Percentiles rank a stretch among this genome's conserved stretches.
These are phyloP conservation scores for Phytophthora sp. DNA, from an alignment of 352 stramenopile species.

Conservation along the genomic window DNA sequence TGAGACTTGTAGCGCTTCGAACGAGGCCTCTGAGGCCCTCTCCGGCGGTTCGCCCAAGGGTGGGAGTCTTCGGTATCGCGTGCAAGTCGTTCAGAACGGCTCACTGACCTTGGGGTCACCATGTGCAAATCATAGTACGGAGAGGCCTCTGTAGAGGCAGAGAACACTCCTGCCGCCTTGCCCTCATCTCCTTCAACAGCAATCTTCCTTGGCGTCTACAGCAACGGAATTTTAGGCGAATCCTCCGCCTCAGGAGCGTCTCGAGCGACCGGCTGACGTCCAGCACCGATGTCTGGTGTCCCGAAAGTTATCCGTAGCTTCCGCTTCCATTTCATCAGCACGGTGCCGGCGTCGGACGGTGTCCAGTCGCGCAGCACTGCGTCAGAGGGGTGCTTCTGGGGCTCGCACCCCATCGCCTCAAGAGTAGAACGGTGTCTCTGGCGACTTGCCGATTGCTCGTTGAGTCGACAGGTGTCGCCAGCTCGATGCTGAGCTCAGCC, in stretches of 20 bases:
- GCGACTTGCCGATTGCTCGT: not conserved
- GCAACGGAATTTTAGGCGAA: not conserved
- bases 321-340: not conserved
- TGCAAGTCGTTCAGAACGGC: not conserved
- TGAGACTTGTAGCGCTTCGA: too few relatives aligned
- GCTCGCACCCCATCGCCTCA: conserved; percentile 3
- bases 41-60: too few relatives aligned
- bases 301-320: not conserved
- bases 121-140: too few relatives aligned
- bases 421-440: not conserved
- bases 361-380: not conserved
- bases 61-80: not conserved
- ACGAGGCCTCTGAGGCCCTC: too few relatives aligned
- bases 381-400: not conserved
- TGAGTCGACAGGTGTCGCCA: not conserved
- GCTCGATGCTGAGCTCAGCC: not conserved
- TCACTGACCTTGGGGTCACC: not conserved
- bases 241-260: not conserved
- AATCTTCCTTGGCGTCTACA: not conserved
- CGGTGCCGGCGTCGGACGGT: not conserved
- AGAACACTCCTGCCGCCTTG: not conserved
- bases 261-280: not conserved
- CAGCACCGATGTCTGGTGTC: not conserved
- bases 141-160: not conserved
- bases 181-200: too few relatives aligned